Evolutionary conservation across 768 basidiomycete species (phyloP), one percentile per base, ranked within the genome.

Genomic region (Lactifluus volemus): DNA sequence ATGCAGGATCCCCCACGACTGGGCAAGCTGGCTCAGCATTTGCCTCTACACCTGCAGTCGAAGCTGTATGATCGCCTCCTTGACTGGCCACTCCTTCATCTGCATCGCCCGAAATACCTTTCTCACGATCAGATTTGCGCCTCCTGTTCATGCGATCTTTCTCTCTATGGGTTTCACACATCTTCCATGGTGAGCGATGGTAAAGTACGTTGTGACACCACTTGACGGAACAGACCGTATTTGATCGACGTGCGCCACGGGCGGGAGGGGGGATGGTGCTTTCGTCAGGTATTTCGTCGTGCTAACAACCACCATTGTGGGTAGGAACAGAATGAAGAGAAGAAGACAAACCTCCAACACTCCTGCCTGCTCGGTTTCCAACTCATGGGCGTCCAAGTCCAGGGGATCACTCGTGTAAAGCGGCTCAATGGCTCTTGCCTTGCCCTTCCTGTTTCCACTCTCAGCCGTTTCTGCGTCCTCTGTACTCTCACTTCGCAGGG

Each of bases 101-200:
- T 12, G 39, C 29, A 12, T 61, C 65, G 15, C 19, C 30, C 17
- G 54, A 6, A 14, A 49, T 51, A 6, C 30, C 56, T 30, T 41
- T 53, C 29, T 71, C 71, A 25, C 72, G 70, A 25, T 70, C 65
- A 14, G 68, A 67, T 55, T 70, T 70, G 41, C 70, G 67, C 49
- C 67, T 72, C 55, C 68, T 72, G 25, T 69, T 67, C 51, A 65
- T 59, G 21, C 74, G 72, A 59, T 75, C 74, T 53, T 65, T 68
- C 58, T 68, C 72, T n/a, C 78, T 71, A 65, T 80, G 81, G 30
- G 68, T 63, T 5, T 80, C 79, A 62, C 81, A 82, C 65, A 73
- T 77, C 62, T 78, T 76, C 80, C 79, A 82, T 0, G 79, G 76
- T 12, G 72, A 69, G 32, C 69, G 70, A 11, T 76, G 75, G 14